A percentile compares a stretch with the other conserved stretches of the same genome.
These are phyloP conservation scores for Macrocybe sp. DNA, from an alignment of 1,284 basidiomycete genomes.

Conservation along the genomic window DNA sequence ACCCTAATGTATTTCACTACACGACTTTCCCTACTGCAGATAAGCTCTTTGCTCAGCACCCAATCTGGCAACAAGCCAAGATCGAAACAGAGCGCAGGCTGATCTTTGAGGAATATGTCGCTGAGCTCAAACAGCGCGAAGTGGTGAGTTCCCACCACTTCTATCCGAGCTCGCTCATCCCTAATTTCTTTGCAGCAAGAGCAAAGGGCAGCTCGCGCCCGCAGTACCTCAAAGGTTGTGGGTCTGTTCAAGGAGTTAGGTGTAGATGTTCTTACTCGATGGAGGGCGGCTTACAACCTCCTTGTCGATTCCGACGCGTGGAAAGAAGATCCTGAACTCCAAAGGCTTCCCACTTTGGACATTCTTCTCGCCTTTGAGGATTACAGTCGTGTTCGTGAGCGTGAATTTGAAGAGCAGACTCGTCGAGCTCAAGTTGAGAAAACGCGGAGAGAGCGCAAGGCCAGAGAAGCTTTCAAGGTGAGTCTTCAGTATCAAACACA, in stretches of 20 bases:
- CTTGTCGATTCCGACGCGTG: constrained; percentile 77
- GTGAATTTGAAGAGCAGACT: constrained; percentile 84
- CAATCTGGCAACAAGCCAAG: constrained; percentile 83
- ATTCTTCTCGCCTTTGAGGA: constrained; percentile 90
- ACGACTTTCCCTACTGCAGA: constrained; percentile 86
- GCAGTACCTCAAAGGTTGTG: constrained; percentile 76
- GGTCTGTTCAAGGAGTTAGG: constrained; percentile 77
- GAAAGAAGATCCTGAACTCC: constrained; percentile 69
- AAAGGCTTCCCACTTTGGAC: constrained; percentile 81
- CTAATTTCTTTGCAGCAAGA: constrained; percentile 51
- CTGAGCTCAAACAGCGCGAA: constrained; percentile 80
- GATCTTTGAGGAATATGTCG: constrained; percentile 87
- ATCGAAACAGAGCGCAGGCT: constrained; percentile 79
- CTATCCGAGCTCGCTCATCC: constrained; percentile 2
- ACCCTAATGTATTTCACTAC: constrained; percentile 83
- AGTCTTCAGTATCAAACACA: constrained; percentile 10
- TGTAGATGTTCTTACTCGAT: constrained; percentile 85
- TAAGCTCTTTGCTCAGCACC: constrained; percentile 75
- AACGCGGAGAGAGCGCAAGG: constrained; percentile 78
- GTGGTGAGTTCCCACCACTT: constrained; percentile 48
- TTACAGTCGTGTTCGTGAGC: constrained; percentile 81
- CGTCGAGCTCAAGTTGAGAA: constrained; percentile 78
- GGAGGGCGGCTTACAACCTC: constrained; percentile 76
- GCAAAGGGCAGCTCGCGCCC: constrained; percentile 64
- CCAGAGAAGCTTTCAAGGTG: constrained; percentile 85